Base-by-base conservation (phyloP, 1,284 basidiomycete species). In the Cerrena zonata region DNA sequence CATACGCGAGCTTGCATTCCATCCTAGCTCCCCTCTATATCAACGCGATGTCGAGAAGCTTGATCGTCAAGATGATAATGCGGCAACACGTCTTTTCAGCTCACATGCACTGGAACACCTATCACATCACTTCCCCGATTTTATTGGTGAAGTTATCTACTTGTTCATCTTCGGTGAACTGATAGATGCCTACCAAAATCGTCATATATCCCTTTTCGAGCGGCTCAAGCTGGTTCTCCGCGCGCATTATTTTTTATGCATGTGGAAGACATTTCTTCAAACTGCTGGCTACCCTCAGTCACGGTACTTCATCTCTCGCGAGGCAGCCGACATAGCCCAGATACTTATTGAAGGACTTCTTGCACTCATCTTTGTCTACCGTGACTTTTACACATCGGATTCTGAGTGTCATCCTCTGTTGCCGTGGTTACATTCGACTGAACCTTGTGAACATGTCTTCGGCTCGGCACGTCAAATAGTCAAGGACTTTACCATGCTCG, bases 21-120 rank as follows among this genome's bases (percentile, higher is more conserved):
- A 18, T n/a, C 5, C 15, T 15, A 34, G 19, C 10, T 19, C 38
- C 2, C 54, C 58, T 3, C 54, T 75, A 1, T 72, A 64, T 47
- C 23, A 48, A 7, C 64, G 66, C 0, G 72, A 75, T 55, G 66
- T 74, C 11, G 56, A 63, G 15, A 66, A 67, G 41, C 30, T 68
- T 1, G 71, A 74, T 50, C 53, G 61, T 1, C 73, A 75, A 57
- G 72, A 75, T 56, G 71, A 76, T 54, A 61, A 63, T 51, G 71
- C 73, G 3, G 71, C 73, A 1, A 53, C 56, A 1, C 61, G 68
- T 4, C 45, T 66, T 0, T 63, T 62, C 47, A 61, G 63, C 10
- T 54, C 63, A 0, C 47, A 45, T 0, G 52, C 55, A 0, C 43
- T 66, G 0, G 40, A 56, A 2, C 57, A 51, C 21, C 30, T 61